Evolutionary conservation across 1,284 basidiomycete genomes (phyloP).

Genomic region (Boletus sp.): DNA sequence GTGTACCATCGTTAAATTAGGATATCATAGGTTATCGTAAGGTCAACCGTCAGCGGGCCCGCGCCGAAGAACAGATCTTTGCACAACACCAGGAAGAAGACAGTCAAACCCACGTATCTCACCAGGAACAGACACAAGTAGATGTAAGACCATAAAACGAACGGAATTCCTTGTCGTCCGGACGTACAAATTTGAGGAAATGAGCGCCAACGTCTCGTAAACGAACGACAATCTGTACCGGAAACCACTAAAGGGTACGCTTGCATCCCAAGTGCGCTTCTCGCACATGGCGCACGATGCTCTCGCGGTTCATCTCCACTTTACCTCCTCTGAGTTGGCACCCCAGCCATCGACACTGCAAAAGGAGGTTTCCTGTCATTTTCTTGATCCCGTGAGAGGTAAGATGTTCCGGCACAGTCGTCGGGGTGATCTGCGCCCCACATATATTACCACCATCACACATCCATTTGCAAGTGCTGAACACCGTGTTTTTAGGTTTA

Average conservation of each 20-base stretch:
- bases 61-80: background rate
- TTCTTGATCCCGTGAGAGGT: slow-evolving; percentile 11
- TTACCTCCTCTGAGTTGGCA: slow-evolving; percentile 10
- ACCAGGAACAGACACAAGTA: background rate
- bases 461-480: slow-evolving; percentile 12
- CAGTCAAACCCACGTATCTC: background rate
- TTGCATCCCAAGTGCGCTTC: slow-evolving; percentile 22
- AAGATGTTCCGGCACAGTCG: slow-evolving; percentile 14
- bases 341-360: slow-evolving; percentile 18
- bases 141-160: background rate
- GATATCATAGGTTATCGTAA: too few relatives aligned
- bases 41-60: too few relatives aligned
- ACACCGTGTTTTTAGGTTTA: background rate
- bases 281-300: slow-evolving; percentile 20
- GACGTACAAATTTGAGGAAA: too few relatives aligned
- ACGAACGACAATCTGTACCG: background rate
- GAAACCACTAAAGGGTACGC: slow-evolving; percentile 8
- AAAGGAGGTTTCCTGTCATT: accelerated
- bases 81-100: background rate
- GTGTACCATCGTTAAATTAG: too few relatives aligned
- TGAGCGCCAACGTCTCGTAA: background rate
- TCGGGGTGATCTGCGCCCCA: background rate
- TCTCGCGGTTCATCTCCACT: slow-evolving; percentile 17
- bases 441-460: slow-evolving; percentile 6
- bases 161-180: background rate